These are phyloP conservation scores for Porcisia hertigi DNA, from an alignment of 208 protist genomes.

Conservation along the genomic window DNA sequence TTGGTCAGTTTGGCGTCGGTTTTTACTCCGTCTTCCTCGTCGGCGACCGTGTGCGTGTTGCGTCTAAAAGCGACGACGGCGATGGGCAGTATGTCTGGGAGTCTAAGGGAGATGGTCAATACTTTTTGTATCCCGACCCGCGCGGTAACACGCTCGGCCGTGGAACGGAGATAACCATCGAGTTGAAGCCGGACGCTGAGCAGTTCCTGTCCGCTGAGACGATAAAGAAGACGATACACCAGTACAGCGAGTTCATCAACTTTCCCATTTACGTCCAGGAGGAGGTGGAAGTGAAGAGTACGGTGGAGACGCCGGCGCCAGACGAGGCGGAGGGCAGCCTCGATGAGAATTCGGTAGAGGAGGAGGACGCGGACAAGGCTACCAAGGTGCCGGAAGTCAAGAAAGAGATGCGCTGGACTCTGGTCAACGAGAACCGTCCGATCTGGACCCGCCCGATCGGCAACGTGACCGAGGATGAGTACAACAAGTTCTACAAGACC, in stretches of 20 bases:
- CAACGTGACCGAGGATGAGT: slow-evolving; percentile 98
- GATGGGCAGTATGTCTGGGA: slow-evolving; percentile 98
- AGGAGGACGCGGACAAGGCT: slow-evolving; percentile 44
- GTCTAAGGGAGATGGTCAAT: slow-evolving; percentile 95
- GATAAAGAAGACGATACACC: slow-evolving; percentile 94
- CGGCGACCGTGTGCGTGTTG: slow-evolving; percentile 97
- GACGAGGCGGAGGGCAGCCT: slow-evolving; percentile 76
- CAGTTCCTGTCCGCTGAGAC: slow-evolving; percentile 95
- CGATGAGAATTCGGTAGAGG: slow-evolving; percentile 37
- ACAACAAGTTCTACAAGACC: slow-evolving; percentile 99
- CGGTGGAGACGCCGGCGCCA: slow-evolving; percentile 25
- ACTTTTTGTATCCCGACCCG: slow-evolving; percentile 94
- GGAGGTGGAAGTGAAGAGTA: slow-evolving; percentile 81
- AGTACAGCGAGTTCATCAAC: slow-evolving; percentile 99
- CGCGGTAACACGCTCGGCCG: slow-evolving; percentile 96
- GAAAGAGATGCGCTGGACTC: slow-evolving; percentile 90
- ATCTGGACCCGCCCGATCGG: slow-evolving; percentile 96
- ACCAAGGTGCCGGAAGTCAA: slow-evolving; percentile 61
- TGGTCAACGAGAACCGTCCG: slow-evolving; percentile 98
- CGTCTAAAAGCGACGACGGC: slow-evolving; percentile 93
- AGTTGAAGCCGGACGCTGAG: slow-evolving; percentile 96
- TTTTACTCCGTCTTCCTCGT: slow-evolving; percentile 99
- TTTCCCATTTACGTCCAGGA: slow-evolving; percentile 98
- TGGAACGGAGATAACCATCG: slow-evolving; percentile 97
- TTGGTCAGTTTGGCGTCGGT: slow-evolving; percentile 99